Base-by-base conservation (phyloP, 495 filamentous ascomycete genomes). In the Aspergillus incahuasiensis region DNA sequence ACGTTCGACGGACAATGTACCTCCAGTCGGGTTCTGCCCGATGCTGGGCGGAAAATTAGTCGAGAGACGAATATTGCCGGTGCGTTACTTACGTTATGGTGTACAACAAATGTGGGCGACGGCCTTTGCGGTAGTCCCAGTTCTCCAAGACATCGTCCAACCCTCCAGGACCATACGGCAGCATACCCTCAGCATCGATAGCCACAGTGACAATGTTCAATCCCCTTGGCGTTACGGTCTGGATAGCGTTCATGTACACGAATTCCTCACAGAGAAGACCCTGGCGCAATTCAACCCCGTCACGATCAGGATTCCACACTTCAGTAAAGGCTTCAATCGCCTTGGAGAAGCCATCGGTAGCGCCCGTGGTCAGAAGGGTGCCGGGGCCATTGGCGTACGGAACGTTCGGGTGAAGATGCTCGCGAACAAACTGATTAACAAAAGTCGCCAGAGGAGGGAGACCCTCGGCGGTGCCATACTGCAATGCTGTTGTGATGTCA, bases 11-110 rank as follows among this genome's bases (percentile, higher is more conserved):
- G 84, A 82, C 3, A 92, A 70, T 1, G 86, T 85, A 16, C 84
- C 83, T 38, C 89, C 86, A 0, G 92, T 95, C 1, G 92, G 92
- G 64, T 97, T 97, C 61, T 96, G 91, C 13, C 92, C 92, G 66
- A 92, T 88, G 12, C 88, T 92, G 0, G 35, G 35, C 39, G 42
- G 41, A 35, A 13, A 21, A 35, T 64, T 52, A 64, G 62, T 30
- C 5, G 15, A 40, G 1, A n/a, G 3, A 16, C 38, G 18, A 40
- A 2, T 9, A 16, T 18, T 12, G 5, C 12, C 3, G 15, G n/a
- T 16, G 15, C 16, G 3, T 19, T 5, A 35, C 88, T 78, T 71
- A 92, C 83, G 91, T 88, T 44, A 97, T 86, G 15, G 90, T 95
- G 60, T 96, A 97, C 79, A 97, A 80, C 58, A 96, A 63, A 68